These are phyloP conservation scores for Coccomyxa sp. DNA, from an alignment of 139 green algal genomes.

Conservation along the genomic window DNA sequence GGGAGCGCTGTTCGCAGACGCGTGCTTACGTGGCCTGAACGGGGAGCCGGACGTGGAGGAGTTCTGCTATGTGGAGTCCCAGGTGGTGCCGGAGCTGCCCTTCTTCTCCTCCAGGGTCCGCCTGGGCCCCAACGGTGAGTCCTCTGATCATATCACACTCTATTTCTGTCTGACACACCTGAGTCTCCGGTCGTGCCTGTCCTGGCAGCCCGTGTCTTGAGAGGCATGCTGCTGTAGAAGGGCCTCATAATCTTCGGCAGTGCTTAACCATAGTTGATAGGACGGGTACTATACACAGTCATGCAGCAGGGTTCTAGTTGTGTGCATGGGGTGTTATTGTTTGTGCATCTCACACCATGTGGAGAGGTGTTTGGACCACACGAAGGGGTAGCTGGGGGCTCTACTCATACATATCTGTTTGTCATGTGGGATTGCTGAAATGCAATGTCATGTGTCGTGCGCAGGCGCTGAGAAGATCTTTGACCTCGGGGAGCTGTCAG, in stretches of 20 bases:
- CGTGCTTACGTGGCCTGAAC: constrained; percentile 88
- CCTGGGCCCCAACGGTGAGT: constrained; percentile 73
- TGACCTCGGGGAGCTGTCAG: constrained; percentile 72
- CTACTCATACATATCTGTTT: too few species aligned
- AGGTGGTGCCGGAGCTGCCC: constrained; percentile 65
- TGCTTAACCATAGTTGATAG: neutral
- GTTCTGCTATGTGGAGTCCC: constrained; percentile 87
- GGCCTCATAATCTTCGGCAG: neutral
- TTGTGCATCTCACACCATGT: too few species aligned
- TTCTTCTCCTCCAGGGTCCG: constrained; percentile 94
- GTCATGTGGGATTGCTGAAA: constrained; percentile 1
- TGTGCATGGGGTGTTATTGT: too few species aligned
- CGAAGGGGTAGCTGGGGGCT: too few species aligned
- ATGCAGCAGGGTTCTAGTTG: too few species aligned
- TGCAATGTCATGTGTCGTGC: neutral
- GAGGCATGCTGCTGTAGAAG: neutral
- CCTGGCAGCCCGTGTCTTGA: neutral
- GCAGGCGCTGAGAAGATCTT: constrained; percentile 68
- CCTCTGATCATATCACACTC: too few species aligned
- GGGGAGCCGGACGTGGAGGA: constrained; percentile 64
- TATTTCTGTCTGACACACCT: too few species aligned
- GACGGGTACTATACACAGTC: too few species aligned
- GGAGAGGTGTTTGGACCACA: too few species aligned
- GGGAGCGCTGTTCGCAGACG: constrained; percentile 91
- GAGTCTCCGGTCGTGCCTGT: too few species aligned